Conservation (phyloP, 2,329 filamentous ascomycete species). For the Ilyonectria mors-panacis region DNA sequence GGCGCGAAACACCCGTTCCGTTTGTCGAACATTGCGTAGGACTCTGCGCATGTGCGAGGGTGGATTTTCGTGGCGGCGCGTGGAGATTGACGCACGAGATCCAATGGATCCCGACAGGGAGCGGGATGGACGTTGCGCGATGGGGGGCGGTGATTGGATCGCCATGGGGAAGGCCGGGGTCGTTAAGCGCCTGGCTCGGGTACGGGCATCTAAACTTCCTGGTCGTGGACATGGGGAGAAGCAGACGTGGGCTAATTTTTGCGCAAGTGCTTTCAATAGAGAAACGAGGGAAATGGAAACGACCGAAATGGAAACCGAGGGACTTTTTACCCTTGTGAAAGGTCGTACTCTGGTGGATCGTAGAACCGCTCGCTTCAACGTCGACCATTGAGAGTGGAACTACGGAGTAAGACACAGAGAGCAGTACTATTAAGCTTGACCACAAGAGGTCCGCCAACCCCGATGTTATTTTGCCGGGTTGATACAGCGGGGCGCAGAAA, state of each 20-base stretch:
- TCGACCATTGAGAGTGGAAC: too few relatives aligned
- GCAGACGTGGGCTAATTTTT: slow-evolving; percentile 25
- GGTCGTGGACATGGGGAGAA: background rate
- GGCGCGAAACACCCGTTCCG: slow-evolving; percentile 16
- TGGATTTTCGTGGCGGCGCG: slow-evolving; percentile 19
- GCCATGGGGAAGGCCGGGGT: background rate
- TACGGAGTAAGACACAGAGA: too few relatives aligned
- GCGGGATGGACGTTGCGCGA: slow-evolving; percentile 7
- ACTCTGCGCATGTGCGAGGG: slow-evolving; percentile 7
- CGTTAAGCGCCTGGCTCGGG: slow-evolving; percentile 21
- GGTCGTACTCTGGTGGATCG: slow-evolving; percentile 21
- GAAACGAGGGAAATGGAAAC: slow-evolving; percentile 11
- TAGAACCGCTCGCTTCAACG: background rate
- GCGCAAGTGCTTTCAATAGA: slow-evolving; percentile 7
- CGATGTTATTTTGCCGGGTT: too few relatives aligned
- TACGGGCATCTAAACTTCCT: background rate
- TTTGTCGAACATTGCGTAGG: background rate
- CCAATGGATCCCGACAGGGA: slow-evolving; percentile 27
- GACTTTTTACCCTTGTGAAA: slow-evolving; percentile 8
- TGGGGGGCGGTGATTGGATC: slow-evolving; percentile 22
- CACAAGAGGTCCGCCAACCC: too few relatives aligned
- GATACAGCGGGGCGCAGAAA: too few relatives aligned
- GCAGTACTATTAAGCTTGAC: too few relatives aligned
- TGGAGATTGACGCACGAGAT: slow-evolving; percentile 23
- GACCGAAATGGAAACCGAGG: slow-evolving; percentile 2